A percentile compares a stretch with the other conserved stretches of the same genome.
phyloP scores from a whole-genome alignment of 2,329 filamentous ascomycete species.

The Hymenoscyphus infarciens region DNA sequence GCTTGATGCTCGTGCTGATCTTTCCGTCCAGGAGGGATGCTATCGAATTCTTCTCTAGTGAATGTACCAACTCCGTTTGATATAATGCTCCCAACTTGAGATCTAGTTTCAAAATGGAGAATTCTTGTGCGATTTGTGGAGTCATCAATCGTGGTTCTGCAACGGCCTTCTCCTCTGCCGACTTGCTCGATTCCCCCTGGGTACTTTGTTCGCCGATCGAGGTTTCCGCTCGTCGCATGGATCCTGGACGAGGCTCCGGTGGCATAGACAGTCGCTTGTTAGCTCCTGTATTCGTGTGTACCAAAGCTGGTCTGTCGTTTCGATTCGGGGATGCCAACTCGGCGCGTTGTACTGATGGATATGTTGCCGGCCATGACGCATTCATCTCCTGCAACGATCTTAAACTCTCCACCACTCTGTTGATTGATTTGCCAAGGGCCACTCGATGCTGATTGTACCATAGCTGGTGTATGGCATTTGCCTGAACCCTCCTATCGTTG shows the following conservation, averaged over 20 bases:
- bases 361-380: constrained; percentile 87
- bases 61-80: constrained; percentile 89
- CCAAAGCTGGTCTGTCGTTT: constrained; percentile 57
- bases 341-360: constrained; percentile 74
- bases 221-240: constrained; percentile 68
- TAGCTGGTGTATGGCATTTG: constrained; percentile 85
- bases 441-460: constrained; percentile 92
- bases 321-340: constrained; percentile 42
- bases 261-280: constrained; percentile 37
- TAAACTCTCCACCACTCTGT: constrained; percentile 78
- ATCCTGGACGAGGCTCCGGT: constrained; percentile 44
- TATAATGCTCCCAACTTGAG: constrained; percentile 83
- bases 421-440: constrained; percentile 82
- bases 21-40: constrained; percentile 89
- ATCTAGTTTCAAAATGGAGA: constrained; percentile 92
- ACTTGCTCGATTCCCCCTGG: constrained; percentile 68
- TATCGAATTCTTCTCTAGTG: constrained; percentile 86
- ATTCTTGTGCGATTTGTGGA: constrained; percentile 90
- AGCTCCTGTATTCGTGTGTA: constrained; percentile 55
- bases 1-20: constrained; percentile 89
- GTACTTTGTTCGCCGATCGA: constrained; percentile 55
- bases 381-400: constrained; percentile 86
- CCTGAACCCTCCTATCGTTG: constrained; percentile 64
- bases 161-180: constrained; percentile 57
- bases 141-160: constrained; percentile 81